phyloP scores from a whole-genome alignment of 2,329 filamentous ascomycete genomes.

The Colletotrichum magnum region DNA sequence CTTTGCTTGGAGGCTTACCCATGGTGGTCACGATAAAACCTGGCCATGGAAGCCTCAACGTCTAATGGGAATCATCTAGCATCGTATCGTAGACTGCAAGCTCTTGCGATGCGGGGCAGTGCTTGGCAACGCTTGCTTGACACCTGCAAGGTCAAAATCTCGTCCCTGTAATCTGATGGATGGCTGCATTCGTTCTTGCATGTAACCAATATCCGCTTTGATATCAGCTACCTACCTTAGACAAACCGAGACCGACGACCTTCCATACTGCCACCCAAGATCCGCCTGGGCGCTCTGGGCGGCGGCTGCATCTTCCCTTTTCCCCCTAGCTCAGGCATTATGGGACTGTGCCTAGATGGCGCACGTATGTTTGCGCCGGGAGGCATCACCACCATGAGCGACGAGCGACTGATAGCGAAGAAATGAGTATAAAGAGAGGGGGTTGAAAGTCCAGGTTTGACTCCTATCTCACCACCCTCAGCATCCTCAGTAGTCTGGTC shows the following conservation, averaged over 20 bases:
- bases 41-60: too few species aligned
- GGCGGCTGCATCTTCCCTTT: slow-evolving; percentile 25
- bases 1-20: too few species aligned
- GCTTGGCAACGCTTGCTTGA: slow-evolving; percentile 3
- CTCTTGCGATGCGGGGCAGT: neutral
- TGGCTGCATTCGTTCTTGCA: slow-evolving; percentile 5
- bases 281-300: slow-evolving; percentile 21
- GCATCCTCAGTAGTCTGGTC: neutral
- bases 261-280: slow-evolving; percentile 7
- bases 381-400: neutral
- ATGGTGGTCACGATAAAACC: too few species aligned
- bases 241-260: neutral
- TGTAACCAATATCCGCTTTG: slow-evolving; percentile 18
- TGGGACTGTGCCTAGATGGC: neutral
- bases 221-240: slow-evolving; percentile 25
- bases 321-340: slow-evolving; percentile 9
- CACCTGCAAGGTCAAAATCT: neutral
- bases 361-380: neutral
- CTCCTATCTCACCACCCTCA: neutral
- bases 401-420: neutral
- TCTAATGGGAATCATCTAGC: neutral
- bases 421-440: slow-evolving; percentile 15
- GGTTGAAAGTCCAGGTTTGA: neutral
- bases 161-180: neutral
- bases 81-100: neutral